These are phyloP conservation scores for Gnomoniopsis sp. DNA, from an alignment of 2,329 filamentous ascomycete genomes.

Conservation along the genomic window DNA sequence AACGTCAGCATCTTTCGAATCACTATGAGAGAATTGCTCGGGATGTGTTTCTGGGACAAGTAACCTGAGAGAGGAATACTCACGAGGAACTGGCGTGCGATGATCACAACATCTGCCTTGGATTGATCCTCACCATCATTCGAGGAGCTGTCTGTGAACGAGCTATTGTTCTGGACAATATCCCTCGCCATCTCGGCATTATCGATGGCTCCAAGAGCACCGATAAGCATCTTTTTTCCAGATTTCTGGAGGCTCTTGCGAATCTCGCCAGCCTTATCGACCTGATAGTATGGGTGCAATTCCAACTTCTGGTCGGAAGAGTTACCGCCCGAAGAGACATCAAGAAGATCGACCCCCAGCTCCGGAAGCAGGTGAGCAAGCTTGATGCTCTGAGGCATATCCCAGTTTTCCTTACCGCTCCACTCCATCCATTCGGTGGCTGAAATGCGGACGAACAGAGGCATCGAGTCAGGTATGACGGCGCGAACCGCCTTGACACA, in stretches of 20 bases:
- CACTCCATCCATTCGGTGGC: conserved; percentile 61
- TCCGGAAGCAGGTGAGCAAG: conserved; percentile 69
- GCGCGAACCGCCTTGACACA: conserved; percentile 47
- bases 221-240: conserved; percentile 57
- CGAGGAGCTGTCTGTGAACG: conserved; percentile 27
- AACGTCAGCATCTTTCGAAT: too few relatives aligned
- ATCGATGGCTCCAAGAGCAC: conserved; percentile 71
- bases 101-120: conserved; percentile 67
- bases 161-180: conserved; percentile 46
- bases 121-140: conserved; percentile 37
- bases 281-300: conserved; percentile 66
- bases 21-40: too few relatives aligned
- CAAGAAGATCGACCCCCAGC: conserved; percentile 76
- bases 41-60: too few relatives aligned
- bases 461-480: conserved; percentile 51
- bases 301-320: conserved; percentile 58
- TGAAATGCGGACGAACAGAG: conserved; percentile 58
- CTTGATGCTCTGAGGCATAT: conserved; percentile 61
- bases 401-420: conserved; percentile 55
- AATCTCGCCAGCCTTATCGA: conserved; percentile 67
- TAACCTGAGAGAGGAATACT: too few relatives aligned
- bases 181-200: conserved; percentile 64
- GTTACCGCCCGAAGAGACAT: conserved; percentile 76
- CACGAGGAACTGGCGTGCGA: conserved; percentile 69
- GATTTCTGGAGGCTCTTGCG: conserved; percentile 59